A percentile compares a stretch with the other conserved stretches of the same genome.
Conservation (phyloP, 1,284 basidiomycete genomes). For the Moesziomyces globuligerus region DNA sequence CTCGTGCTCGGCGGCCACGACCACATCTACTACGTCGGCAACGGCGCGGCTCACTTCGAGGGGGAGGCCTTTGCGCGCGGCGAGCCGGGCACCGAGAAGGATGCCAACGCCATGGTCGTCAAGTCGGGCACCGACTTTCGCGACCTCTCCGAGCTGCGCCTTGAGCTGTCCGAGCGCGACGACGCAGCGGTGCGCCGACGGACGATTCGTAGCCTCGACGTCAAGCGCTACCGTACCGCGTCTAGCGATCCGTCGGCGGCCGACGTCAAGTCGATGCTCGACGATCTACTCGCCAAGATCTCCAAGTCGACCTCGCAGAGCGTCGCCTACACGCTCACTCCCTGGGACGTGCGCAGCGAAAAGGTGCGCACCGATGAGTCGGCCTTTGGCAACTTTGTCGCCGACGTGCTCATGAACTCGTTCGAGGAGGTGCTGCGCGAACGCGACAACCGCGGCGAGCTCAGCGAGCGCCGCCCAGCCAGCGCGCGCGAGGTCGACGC, state of each 20-base stretch:
- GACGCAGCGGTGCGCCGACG: conserved; percentile 75
- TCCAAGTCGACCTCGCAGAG: conserved; percentile 73
- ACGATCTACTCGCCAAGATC: conserved; percentile 77
- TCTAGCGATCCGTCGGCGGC: conserved; percentile 75
- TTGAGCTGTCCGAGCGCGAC: conserved; percentile 75
- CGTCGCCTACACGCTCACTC: conserved; percentile 77
- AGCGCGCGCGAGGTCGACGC: conserved; percentile 49
- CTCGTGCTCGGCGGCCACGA: conserved; percentile 89
- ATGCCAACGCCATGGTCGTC: conserved; percentile 72
- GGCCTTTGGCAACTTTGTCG: conserved; percentile 86
- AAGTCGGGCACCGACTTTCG: conserved; percentile 93
- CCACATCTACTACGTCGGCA: conserved; percentile 84
- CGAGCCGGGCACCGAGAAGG: conserved; percentile 77
- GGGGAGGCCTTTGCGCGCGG: conserved; percentile 74
- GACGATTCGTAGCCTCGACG: conserved; percentile 75
- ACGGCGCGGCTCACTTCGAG: conserved; percentile 79
- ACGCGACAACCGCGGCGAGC: conserved; percentile 69
- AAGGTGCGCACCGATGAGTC: conserved; percentile 79
- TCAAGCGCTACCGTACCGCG: conserved; percentile 75
- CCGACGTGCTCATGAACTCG: conserved; percentile 83
- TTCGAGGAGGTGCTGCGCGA: conserved; percentile 82
- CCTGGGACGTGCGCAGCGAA: conserved; percentile 80
- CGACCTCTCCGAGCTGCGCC: conserved; percentile 79
- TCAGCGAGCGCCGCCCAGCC: conserved; percentile 19
- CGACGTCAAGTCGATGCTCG: conserved; percentile 74